Percentiles rank a stretch among this genome's conserved stretches.
These are phyloP conservation scores for Russula lepida DNA, from an alignment of 768 basidiomycete species.

Conservation along the genomic window DNA sequence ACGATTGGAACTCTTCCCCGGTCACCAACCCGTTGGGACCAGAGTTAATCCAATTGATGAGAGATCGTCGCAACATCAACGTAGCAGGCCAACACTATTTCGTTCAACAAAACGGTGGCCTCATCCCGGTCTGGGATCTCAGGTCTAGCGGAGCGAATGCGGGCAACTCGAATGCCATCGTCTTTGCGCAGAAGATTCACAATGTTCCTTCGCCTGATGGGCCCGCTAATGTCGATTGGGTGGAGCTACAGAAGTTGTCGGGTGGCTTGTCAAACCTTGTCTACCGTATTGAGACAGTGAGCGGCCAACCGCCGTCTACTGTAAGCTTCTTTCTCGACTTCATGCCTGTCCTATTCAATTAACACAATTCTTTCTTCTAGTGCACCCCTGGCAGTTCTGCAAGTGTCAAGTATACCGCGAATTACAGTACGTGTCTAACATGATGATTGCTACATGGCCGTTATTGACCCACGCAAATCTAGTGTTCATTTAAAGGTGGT, in stretches of 20 bases:
- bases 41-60: neutral
- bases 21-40: neutral
- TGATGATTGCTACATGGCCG: neutral
- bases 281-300: conserved; percentile 11
- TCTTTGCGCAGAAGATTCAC: conserved; percentile 5
- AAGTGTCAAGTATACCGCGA: conserved; percentile 13
- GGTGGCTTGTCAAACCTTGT: conserved; percentile 2
- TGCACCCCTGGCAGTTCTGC: neutral
- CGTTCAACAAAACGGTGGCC: neutral
- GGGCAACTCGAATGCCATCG: conserved; percentile 4
- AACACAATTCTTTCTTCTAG: neutral
- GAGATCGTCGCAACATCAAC: neutral
- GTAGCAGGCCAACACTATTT: conserved; percentile 15
- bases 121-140: conserved; percentile 14
- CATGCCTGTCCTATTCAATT: neutral
- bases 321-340: neutral
- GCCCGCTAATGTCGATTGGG: conserved; percentile 11
- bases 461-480: neutral
- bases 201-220: conserved; percentile 6
- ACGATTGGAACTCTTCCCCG: neutral
- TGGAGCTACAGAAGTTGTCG: neutral
- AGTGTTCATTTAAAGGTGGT: neutral
- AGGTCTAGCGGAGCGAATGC: neutral
- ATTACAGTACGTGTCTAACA: conserved; percentile 10
- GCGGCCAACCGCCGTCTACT: conserved; percentile 11